Percentiles rank a stretch among this genome's conserved stretches.
phyloP scores from a whole-genome alignment of 2,329 filamentous ascomycete genomes.

The Fusarium fujikuroi region DNA sequence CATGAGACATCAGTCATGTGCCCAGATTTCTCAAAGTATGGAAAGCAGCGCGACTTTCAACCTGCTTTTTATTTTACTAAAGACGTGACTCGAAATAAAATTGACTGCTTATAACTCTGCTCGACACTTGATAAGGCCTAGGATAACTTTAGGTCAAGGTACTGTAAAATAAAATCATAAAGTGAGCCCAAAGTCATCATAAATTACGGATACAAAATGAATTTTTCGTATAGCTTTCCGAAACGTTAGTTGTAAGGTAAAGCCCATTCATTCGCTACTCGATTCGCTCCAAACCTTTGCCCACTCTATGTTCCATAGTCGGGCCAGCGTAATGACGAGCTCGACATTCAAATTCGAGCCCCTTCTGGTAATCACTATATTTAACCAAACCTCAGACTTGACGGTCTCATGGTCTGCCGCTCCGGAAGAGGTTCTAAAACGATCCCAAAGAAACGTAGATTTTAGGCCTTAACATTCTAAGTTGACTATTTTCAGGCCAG shows the following conservation, averaged over 20 bases:
- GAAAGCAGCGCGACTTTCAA: neutral
- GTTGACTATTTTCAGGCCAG: neutral
- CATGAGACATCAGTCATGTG: slow-evolving; percentile 13
- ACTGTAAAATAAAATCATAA: neutral
- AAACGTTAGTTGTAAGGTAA: neutral
- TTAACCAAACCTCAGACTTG: neutral
- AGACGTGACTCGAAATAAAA: neutral
- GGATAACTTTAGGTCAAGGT: neutral
- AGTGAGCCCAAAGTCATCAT: neutral
- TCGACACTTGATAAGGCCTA: neutral
- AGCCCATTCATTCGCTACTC: neutral
- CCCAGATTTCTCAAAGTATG: neutral
- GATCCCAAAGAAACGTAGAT: neutral
- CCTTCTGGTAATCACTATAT: neutral
- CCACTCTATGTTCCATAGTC: neutral
- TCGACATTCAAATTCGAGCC: neutral
- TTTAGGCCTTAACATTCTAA: neutral
- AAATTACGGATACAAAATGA: neutral
- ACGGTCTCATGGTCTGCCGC: neutral
- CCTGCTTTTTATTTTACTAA: neutral
- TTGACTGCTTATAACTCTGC: neutral
- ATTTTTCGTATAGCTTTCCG: neutral
- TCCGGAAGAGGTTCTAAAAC: neutral
- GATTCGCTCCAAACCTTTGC: neutral
- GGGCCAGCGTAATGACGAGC: neutral